Conservation (phyloP, 768 basidiomycete species). For the Coprinopsis cinerea region DNA sequence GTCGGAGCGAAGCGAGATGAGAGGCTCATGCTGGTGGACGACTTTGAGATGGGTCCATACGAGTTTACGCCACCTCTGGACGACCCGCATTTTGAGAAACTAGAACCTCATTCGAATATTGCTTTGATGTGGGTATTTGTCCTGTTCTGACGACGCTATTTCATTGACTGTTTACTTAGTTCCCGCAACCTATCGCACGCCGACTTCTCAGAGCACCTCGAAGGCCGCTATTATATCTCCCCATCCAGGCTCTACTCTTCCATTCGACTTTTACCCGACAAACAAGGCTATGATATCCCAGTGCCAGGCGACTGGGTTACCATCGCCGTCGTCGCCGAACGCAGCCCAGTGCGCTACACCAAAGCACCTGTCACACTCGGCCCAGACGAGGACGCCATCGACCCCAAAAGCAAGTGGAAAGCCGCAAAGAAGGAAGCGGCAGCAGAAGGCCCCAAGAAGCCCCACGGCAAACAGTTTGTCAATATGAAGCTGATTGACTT, state of each 20-base stretch:
- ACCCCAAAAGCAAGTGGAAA: slow-evolving; percentile 26
- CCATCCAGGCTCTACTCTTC: slow-evolving; percentile 88
- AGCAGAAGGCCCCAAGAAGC: slow-evolving; percentile 28
- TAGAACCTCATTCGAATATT: slow-evolving; percentile 92
- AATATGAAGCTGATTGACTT: slow-evolving; percentile 83
- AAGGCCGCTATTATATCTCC: slow-evolving; percentile 80
- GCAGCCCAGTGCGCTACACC: slow-evolving; percentile 71
- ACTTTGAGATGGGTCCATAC: slow-evolving; percentile 70
- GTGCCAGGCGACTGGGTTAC: slow-evolving; percentile 93
- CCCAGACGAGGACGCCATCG: slow-evolving; percentile 38
- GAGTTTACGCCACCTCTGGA: slow-evolving; percentile 66
- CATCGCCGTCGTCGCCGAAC: slow-evolving; percentile 91
- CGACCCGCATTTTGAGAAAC: slow-evolving; percentile 67
- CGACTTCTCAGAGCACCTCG: slow-evolving; percentile 73
- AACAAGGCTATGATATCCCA: slow-evolving; percentile 86
- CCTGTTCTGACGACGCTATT: slow-evolving; percentile 2
- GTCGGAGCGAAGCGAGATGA: slow-evolving; percentile 44
- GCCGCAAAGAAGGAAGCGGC: slow-evolving; percentile 36
- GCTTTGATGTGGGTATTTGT: slow-evolving; percentile 59
- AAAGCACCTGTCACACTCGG: slow-evolving; percentile 56
- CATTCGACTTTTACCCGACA: slow-evolving; percentile 68
- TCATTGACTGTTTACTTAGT: slow-evolving; percentile 31
- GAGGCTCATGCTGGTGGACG: slow-evolving; percentile 64
- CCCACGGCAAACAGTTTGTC: slow-evolving; percentile 73
- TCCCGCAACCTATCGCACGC: slow-evolving; percentile 70